phyloP scores from a whole-genome alignment of 2,329 filamentous ascomycete genomes.

The Pseudohalonectria lignicola region DNA sequence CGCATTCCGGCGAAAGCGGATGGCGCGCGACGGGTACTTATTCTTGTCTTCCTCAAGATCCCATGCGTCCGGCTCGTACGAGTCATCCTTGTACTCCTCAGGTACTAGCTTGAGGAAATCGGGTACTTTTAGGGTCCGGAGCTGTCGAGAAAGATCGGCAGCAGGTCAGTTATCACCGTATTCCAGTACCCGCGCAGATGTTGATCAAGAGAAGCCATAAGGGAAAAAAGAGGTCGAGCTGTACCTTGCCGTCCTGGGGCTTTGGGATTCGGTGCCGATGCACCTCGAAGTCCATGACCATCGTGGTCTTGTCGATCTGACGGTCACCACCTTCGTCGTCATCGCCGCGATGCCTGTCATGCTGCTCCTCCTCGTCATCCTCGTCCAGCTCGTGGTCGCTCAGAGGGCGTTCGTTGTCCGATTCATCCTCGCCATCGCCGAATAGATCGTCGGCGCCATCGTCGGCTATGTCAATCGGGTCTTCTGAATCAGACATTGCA shows the following conservation, averaged over 20 bases:
- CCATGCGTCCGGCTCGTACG: constrained; percentile 49
- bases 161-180: too few relatives aligned
- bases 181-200: too few relatives aligned
- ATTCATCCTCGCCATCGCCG: constrained; percentile 46
- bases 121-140: constrained; percentile 61
- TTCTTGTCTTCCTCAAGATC: constrained; percentile 42
- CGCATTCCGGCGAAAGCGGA: constrained; percentile 59
- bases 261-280: constrained; percentile 62
- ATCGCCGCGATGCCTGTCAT: constrained; percentile 23
- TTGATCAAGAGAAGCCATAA: too few relatives aligned
- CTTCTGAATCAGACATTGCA: constrained; percentile 43
- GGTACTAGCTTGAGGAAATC: constrained; percentile 62
- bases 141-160: constrained; percentile 31
- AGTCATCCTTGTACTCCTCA: constrained; percentile 52
- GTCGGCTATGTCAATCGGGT: constrained; percentile 35
- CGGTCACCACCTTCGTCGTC: constrained; percentile 29
- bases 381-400: constrained; percentile 51
- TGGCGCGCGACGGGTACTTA: constrained; percentile 49
- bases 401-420: constrained; percentile 50
- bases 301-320: constrained; percentile 34
- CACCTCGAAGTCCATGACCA: constrained; percentile 53
- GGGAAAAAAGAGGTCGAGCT: background rate
- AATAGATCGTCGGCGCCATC: constrained; percentile 50
- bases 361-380: constrained; percentile 32
- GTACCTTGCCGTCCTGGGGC: constrained; percentile 58